Evolutionary conservation across 352 stramenopile species (phyloP), one percentile per base, ranked within the genome.

Genomic region (Phytopythium litorale): DNA sequence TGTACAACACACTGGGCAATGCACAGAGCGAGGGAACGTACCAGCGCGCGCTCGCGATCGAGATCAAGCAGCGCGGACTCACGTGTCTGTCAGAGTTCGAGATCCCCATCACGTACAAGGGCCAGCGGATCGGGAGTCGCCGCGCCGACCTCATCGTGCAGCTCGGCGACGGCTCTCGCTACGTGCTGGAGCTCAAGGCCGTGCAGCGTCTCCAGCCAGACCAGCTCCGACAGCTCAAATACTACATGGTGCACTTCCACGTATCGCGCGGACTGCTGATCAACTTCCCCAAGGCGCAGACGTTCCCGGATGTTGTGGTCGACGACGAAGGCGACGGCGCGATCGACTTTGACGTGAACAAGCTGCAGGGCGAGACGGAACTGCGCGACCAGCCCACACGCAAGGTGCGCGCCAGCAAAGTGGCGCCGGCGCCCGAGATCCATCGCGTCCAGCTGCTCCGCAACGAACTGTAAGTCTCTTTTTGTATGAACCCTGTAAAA

Each of bases 21-120:
- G 74, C 67, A 15, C 72, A 80, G 55, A 60, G 72, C 19, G 72
- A 80, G 50, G 63, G 63, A 37, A 72, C 72, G n/a, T 80, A 78
- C 58, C 72, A 80, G 64, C 59, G 59, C 37, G 72, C 72, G 30
- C 38, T 80, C 21, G 60, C 53, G 37, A 28, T 53, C 8, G 72
- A 80, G 19, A 53, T 80, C 1, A 21, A 32, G 42, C 53, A 57
- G 23, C 72, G 67, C 37, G 72, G 70, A 4, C 58, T 80, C 4
- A 57, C 46, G 6, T 68, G 76, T 1, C 21, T 62, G 21, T 71
- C 66, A 0, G 72, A 80, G 52, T 55, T 69, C 45, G 61, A 66
- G 30, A 77, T 80, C 48, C 58, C 68, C 11, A 65, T 80, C 21
- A 21, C 48, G 21, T 80, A 80, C 60, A 75, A 80, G 25, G 67